phyloP scores from a whole-genome alignment of 805 yeast genomes.

The Novakomyces olei region DNA sequence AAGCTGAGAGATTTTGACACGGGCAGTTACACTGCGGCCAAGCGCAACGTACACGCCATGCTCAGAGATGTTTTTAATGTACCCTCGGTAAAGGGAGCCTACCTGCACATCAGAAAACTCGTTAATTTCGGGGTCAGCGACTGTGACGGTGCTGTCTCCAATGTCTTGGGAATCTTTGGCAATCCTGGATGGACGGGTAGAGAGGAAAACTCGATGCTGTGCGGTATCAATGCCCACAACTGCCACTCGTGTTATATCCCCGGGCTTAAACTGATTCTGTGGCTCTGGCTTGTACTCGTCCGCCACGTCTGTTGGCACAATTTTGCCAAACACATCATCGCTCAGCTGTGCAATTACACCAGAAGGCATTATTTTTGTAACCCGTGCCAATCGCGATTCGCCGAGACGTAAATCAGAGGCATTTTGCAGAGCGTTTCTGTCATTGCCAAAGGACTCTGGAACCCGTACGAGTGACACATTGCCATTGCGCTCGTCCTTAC shows the following conservation, averaged over 20 bases:
- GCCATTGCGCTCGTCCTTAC: no score
- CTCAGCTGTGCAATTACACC: slow-evolving; percentile 51
- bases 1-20: slow-evolving; percentile 59
- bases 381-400: slow-evolving; percentile 34
- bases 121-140: slow-evolving; percentile 16
- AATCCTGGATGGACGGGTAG: slow-evolving; percentile 27
- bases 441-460: no score
- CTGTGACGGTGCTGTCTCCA: slow-evolving; percentile 27
- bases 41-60: slow-evolving; percentile 48
- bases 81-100: slow-evolving; percentile 66
- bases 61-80: slow-evolving; percentile 48
- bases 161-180: not conserved
- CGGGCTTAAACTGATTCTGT: slow-evolving; percentile 6
- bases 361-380: slow-evolving; percentile 34
- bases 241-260: slow-evolving; percentile 10
- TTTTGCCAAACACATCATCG: slow-evolving; percentile 35
- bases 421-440: no score
- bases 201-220: slow-evolving; percentile 35
- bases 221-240: slow-evolving; percentile 22
- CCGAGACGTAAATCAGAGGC: no score
- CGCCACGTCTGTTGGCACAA: slow-evolving; percentile 57
- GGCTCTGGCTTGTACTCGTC: slow-evolving; percentile 32
- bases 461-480: no score
- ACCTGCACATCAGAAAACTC: slow-evolving; percentile 32
- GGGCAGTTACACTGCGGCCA: slow-evolving; percentile 48